Percentiles rank a stretch among this genome's conserved stretches.
Evolutionary conservation across 164 flowering plant species (phyloP).

Genomic region (Cinnamomum micranthum): DNA sequence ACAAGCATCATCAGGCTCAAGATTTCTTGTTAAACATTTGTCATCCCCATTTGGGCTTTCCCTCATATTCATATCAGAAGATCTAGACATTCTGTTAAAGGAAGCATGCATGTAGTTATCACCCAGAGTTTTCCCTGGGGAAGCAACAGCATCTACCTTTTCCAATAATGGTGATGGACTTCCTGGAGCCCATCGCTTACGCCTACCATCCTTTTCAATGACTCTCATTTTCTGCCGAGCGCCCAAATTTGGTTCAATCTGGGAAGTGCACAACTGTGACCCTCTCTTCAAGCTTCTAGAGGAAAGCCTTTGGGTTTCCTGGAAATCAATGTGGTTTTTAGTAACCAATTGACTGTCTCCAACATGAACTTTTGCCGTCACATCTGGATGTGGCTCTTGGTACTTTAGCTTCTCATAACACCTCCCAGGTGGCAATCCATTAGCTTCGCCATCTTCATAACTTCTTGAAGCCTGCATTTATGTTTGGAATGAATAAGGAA

Average conservation of each 20-base stretch:
- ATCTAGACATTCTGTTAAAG: conserved; percentile 31
- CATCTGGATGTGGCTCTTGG: conserved; percentile 12
- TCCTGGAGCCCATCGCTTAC: conserved; percentile 13
- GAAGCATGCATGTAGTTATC: conserved; percentile 49
- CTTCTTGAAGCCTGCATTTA: conserved; percentile 36
- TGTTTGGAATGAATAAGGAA: background rate
- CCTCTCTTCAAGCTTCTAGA: conserved; percentile 39
- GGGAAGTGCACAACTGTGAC: conserved; percentile 19
- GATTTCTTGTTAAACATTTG: conserved; percentile 32
- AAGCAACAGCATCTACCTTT: conserved; percentile 62
- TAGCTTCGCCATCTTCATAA: conserved; percentile 24
- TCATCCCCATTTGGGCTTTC: conserved; percentile 28
- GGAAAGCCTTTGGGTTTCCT: conserved; percentile 24
- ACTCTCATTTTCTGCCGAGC: conserved; percentile 33
- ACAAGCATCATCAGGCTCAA: conserved; percentile 45
- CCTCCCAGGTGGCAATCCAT: conserved; percentile 15
- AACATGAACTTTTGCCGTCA: conserved; percentile 11
- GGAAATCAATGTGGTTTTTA: conserved; percentile 12
- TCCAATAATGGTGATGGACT: conserved; percentile 24
- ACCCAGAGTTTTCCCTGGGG: conserved; percentile 39
- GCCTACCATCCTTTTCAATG: conserved; percentile 30
- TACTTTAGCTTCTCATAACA: conserved; percentile 10
- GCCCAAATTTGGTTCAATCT: conserved; percentile 23
- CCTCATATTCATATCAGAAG: conserved; percentile 35
- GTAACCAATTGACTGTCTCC: conserved; percentile 12